A percentile compares a stretch with the other conserved stretches of the same genome.
Evolutionary conservation across 2,329 filamentous ascomycete genomes (phyloP).

Genomic region (Fusarium sp.): DNA sequence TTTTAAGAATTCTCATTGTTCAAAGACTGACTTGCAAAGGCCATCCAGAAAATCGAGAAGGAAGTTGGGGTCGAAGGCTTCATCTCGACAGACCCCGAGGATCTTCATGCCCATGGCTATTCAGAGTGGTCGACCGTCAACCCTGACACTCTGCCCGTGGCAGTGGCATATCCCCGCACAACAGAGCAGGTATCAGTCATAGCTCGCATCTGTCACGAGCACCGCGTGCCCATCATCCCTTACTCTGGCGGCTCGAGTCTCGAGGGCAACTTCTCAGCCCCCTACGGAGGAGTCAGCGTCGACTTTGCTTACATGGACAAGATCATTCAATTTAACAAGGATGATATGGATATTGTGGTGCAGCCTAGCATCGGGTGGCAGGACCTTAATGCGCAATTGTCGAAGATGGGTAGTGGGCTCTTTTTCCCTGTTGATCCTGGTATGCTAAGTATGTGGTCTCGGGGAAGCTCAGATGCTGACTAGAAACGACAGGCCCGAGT

Average conservation of each 20-base stretch:
- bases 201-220: conserved; percentile 78
- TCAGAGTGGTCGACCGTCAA: conserved; percentile 75
- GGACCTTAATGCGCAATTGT: conserved; percentile 79
- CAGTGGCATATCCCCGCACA: conserved; percentile 72
- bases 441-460: conserved; percentile 39
- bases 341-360: conserved; percentile 93
- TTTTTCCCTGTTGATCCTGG: conserved; percentile 94
- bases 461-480: not conserved
- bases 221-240: conserved; percentile 85
- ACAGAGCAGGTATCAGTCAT: conserved; percentile 71
- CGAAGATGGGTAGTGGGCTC: conserved; percentile 78
- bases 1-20: not conserved
- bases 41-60: conserved; percentile 66
- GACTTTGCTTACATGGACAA: conserved; percentile 91
- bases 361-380: conserved; percentile 96
- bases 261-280: conserved; percentile 91
- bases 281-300: conserved; percentile 87
- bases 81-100: conserved; percentile 72
- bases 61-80: conserved; percentile 64
- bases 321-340: conserved; percentile 81
- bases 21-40: conserved; percentile 53
- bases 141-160: conserved; percentile 69
- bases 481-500: conserved; percentile 59
- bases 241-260: conserved; percentile 89
- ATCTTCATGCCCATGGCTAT: conserved; percentile 72